Evolutionary conservation across 2,329 filamentous ascomycete species (phyloP).

Genomic region (Colletotrichum navitas): DNA sequence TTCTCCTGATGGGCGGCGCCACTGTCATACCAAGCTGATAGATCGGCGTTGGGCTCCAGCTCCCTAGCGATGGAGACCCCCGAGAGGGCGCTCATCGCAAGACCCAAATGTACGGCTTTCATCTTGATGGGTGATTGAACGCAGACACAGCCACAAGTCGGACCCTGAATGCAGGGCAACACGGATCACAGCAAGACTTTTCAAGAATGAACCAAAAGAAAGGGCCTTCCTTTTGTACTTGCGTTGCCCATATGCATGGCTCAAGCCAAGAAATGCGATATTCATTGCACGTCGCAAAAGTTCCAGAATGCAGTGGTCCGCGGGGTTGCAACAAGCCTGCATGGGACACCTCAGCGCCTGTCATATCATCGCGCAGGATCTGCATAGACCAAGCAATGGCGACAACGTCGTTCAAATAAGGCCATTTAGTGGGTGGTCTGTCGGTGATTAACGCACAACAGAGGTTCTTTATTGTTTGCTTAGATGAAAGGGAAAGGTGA

Average conservation of each 20-base stretch:
- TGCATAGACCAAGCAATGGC: slow-evolving; percentile 34
- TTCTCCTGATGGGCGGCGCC: slow-evolving; percentile 42
- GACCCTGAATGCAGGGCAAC: not conserved
- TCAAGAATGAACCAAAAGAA: not conserved
- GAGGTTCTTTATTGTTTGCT: not conserved
- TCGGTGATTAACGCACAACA: not conserved
- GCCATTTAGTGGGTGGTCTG: not conserved
- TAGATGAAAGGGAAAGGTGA: slow-evolving; percentile 31
- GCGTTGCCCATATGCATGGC: no score
- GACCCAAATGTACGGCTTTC: slow-evolving; percentile 12
- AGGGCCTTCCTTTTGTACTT: not conserved
- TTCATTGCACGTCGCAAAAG: slow-evolving; percentile 11
- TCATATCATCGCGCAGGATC: slow-evolving; percentile 15
- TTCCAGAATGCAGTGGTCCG: not conserved
- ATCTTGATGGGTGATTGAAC: not conserved
- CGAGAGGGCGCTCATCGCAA: slow-evolving; percentile 22
- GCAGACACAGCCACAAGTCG: not conserved
- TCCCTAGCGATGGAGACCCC: slow-evolving; percentile 36
- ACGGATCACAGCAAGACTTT: not conserved
- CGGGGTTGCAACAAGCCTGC: not conserved
- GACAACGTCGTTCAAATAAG: slow-evolving; percentile 34
- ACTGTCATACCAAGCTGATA: slow-evolving; percentile 42
- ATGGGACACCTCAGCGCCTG: not conserved
- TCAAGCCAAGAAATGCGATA: not conserved
- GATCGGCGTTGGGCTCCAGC: slow-evolving; percentile 38